These are phyloP conservation scores for Lithocarpus polystachyus DNA, from an alignment of 306 rosid genomes.

Conservation along the genomic window DNA sequence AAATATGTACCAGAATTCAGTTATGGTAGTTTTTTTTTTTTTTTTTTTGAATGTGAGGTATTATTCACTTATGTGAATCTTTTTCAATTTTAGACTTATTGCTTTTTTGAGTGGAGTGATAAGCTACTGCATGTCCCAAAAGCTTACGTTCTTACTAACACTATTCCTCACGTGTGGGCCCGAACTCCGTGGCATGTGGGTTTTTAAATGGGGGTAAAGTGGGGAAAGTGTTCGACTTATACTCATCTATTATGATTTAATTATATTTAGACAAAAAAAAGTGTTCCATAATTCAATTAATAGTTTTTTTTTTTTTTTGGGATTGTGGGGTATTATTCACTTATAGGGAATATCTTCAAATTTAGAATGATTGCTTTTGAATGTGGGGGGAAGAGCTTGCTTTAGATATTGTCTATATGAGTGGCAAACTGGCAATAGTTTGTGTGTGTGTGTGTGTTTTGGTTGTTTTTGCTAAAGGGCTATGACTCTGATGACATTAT, in stretches of 20 bases:
- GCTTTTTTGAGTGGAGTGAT: too few species aligned
- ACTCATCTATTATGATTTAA: too few species aligned
- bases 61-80: too few species aligned
- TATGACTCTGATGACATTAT: too few species aligned
- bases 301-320: not conserved
- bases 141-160: rapidly evolving
- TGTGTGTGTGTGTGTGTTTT: not conserved
- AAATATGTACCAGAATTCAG: not conserved
- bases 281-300: not conserved
- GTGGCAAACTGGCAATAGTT: not conserved
- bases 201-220: too few species aligned
- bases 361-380: not conserved
- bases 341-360: not conserved
- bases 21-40: not conserved
- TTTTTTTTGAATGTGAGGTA: not conserved
- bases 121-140: too few species aligned
- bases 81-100: not conserved
- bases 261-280: not conserved
- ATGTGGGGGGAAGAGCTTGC: not conserved
- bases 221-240: too few species aligned
- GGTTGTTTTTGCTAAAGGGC: not conserved
- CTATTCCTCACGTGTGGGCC: too few species aligned
- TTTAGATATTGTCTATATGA: not conserved
- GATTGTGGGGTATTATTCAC: not conserved
- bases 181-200: rapidly evolving